phyloP scores from a whole-genome alignment of 176 grass and related monocot genomes.

The Melocanna baccifera region DNA sequence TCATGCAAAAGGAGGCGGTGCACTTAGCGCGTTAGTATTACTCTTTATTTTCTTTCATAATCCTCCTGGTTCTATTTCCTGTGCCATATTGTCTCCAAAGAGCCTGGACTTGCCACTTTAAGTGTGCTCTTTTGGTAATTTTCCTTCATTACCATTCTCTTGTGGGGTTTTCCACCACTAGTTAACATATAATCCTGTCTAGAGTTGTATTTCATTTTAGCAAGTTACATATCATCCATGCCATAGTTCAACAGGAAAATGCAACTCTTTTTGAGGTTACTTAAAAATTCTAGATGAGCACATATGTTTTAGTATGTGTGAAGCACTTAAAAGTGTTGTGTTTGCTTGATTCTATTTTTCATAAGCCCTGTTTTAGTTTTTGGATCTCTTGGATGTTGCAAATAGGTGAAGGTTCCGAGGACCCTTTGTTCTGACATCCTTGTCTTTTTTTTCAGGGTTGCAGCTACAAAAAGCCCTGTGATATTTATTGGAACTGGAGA shows the following conservation, averaged over 20 bases:
- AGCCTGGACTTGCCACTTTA: not conserved
- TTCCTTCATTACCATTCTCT: not conserved
- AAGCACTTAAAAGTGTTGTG: not conserved
- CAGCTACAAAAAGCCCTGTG: conserved; percentile 82
- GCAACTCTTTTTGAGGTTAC: not conserved
- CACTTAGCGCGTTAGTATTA: conserved; percentile 85
- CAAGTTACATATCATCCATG: not conserved
- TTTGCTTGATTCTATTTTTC: not conserved
- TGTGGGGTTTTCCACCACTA: not conserved
- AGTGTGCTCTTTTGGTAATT: not conserved
- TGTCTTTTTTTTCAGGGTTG: conserved; percentile 53
- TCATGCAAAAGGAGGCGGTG: conserved; percentile 84
- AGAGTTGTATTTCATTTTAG: not conserved
- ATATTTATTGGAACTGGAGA: conserved; percentile 97
- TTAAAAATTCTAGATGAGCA: not conserved
- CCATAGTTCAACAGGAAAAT: not conserved
- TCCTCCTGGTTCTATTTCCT: not conserved
- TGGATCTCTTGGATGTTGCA: not conserved
- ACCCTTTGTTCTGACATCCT: not conserved
- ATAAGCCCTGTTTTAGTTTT: not conserved
- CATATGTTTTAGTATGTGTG: not conserved
- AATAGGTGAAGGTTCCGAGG: not conserved
- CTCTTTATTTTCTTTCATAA: conserved; percentile 7
- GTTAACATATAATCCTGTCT: not conserved
- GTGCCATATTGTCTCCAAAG: not conserved